Conservation (phyloP, 768 basidiomycete species). For the Leccinum boreale region DNA sequence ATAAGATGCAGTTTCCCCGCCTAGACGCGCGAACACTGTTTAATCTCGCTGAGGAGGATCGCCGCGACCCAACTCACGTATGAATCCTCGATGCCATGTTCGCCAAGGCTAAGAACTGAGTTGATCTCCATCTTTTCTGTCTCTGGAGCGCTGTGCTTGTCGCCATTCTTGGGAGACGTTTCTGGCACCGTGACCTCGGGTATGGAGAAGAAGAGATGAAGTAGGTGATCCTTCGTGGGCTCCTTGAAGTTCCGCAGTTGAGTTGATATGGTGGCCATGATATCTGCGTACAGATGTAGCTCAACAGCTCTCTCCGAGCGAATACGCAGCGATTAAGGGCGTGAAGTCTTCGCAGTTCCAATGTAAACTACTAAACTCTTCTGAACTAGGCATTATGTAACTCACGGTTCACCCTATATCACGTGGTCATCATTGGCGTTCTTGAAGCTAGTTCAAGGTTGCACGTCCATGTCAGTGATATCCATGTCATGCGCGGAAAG, state of each 20-base stretch:
- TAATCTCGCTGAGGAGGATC: neutral
- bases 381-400: neutral
- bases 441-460: too few relatives aligned
- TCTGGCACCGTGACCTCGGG: conserved; percentile 40
- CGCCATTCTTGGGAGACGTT: conserved; percentile 15
- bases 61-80: conserved; percentile 60
- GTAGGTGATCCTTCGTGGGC: conserved; percentile 83
- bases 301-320: neutral
- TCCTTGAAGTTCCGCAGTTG: conserved; percentile 91
- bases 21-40: conserved; percentile 37
- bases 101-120: conserved; percentile 78
- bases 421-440: too few relatives aligned
- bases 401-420: neutral
- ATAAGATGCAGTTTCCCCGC: conserved; percentile 88
- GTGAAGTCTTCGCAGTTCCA: neutral
- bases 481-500: too few relatives aligned
- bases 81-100: conserved; percentile 82
- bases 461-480: too few relatives aligned
- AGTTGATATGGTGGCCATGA: conserved; percentile 80
- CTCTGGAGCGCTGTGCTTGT: conserved; percentile 34
- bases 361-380: neutral
- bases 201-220: conserved; percentile 83
- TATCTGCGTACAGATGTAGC: conserved; percentile 3
- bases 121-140: conserved; percentile 82
- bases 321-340: neutral